Base-by-base conservation (phyloP, 2,329 filamentous ascomycete species). In the Botrytis pseudocinerea region DNA sequence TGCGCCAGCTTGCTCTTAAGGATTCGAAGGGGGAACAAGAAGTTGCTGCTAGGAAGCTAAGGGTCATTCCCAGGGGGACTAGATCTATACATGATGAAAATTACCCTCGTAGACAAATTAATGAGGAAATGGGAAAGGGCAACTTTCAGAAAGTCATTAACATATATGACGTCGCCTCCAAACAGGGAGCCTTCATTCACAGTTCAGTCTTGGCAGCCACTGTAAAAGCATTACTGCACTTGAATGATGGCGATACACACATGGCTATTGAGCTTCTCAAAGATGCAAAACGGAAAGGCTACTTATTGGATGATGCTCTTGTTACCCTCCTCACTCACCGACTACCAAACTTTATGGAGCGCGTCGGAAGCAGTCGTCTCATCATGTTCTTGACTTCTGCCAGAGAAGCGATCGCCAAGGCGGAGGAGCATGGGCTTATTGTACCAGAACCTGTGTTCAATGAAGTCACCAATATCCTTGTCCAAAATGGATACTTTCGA, bases 391-490 rank as follows among this genome's bases (percentile, higher is more conserved):
- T 73, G 12, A 40, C 77, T 7, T 42, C 64, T 42, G 74, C 75
- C 16, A 44, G 72, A 63, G 46, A 59, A 8, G 76, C 76, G 3
- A 75, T 80, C 32, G 40, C 72, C 59, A 51, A 75, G 3, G 73
- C 79, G 32, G 75, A 78, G 32, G 69, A 77, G 8, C 70, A 70
- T 46, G 76, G 76, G 0, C 69, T 79, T n/a, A 66, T 64, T 5
- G 62, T 81, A 14, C 74, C 79, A 44, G 69, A 73, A 28, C 18
- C 28, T 38, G 74, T 80, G 10, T 72, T 80, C 6, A 80, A 78
- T 22, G 77, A 80, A 38, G 75, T 77, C 3, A 75, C 77, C 16
- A 78, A 75, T 51, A 71, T 76, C 44, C 76, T 82, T 20, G 75
- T 78, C 18, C 74, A 66, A 40, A 71, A 70, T 25, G 74, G 76